Base-by-base conservation (phyloP, 805 yeast species). In the Danielia reshetovae region DNA sequence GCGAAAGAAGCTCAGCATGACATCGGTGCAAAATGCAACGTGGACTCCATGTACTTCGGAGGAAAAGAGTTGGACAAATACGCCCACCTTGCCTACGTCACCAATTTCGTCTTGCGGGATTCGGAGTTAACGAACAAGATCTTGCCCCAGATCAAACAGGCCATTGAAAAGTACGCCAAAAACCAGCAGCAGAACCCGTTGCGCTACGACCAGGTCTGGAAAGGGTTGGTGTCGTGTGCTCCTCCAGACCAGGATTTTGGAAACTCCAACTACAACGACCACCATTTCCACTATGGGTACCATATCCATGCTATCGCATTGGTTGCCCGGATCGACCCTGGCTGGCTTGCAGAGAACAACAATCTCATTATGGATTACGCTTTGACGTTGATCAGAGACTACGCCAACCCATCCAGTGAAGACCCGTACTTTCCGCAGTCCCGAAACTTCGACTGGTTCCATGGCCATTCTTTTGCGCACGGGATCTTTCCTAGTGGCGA, bases 11-110 rank as follows among this genome's bases (percentile, higher is more conserved):
- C 74, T 7, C 49, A 68, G 18, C 75, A 67, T 34, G 85, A 81
- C 42, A 70, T 82, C 23, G 60, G 61, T 4, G 72, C 69, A 12
- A 74, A 71, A 57, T 72, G 82, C n/a, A 64, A 82, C 49, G 64
- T 81, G 8, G 86, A 86, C 42, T 86, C 96, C 0, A 89, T 89
- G 85, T 90, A 90, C 60, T 79, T 85, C 14, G 74, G 95, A 2
- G 98, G 97, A 9, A 90, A 93, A 34, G 42, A 49, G 5, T 40
- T 56, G 17, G 45, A 41, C 31, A 57, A 57, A 36, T 93, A 85
- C 60, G 96, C 97, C 0, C 83, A 84, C 70, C 73, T 93, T 34
- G 68, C 87, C 10, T 83, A 83, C 43, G 85, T 80, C 8, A 77
- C 81, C 24, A 79, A 82, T 35, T 79, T 70, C 42, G 70, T 90